phyloP scores from a whole-genome alignment of 352 stramenopile genomes.

The Phytopythium delawarense region DNA sequence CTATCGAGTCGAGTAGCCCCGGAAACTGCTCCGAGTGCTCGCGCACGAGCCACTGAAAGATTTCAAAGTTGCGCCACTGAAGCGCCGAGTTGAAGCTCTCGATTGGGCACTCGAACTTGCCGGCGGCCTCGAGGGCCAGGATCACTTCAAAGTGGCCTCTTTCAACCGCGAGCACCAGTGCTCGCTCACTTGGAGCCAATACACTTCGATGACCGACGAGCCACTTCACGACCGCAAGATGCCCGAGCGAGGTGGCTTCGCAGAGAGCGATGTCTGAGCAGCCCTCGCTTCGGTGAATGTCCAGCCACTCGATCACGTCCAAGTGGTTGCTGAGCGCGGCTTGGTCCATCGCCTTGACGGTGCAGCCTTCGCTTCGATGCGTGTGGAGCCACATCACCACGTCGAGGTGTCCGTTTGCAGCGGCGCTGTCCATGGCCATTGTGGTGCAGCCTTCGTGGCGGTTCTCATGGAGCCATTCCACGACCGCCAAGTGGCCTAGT shows the following conservation, averaged over 20 bases:
- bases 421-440: background rate
- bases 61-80: background rate
- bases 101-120: background rate
- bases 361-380: background rate
- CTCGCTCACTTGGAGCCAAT: background rate
- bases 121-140: background rate
- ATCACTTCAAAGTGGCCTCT: background rate
- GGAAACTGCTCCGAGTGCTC: background rate
- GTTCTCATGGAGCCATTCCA: background rate
- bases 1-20: background rate
- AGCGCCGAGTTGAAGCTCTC: slow-evolving; percentile 1
- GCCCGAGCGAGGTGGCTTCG: background rate
- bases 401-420: background rate
- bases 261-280: background rate
- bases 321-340: background rate
- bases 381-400: background rate
- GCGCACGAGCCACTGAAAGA: background rate
- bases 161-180: background rate
- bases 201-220: background rate
- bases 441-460: background rate
- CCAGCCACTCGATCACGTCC: background rate
- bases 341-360: background rate
- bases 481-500: background rate
- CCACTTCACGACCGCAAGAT: background rate
- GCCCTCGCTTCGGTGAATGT: background rate